Evolutionary conservation across 2,329 filamentous ascomycete species (phyloP), one percentile per base, ranked within the genome.

Genomic region (Westerdykella ornata): DNA sequence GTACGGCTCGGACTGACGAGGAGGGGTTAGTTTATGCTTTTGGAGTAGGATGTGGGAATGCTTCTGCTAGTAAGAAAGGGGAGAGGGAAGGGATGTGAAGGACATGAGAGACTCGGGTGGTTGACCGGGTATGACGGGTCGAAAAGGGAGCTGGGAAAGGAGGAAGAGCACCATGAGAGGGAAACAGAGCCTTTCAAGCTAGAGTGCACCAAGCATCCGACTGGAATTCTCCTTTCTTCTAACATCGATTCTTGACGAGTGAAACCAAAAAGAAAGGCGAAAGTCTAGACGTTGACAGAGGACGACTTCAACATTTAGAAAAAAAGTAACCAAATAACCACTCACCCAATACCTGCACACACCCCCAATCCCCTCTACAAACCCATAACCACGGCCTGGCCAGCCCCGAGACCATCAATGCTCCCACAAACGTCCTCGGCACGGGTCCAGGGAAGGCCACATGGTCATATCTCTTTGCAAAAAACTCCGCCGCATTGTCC

Each of bases 381-480:
- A 85, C 56, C 41, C 69, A 67, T 26, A 86, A 63, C 32, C 86
- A 63, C 0, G 86, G 85, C 55, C 80, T 80, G 22, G 81, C 76
- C n/a, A 88, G 44, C 4, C 80, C 82, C 5, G 89, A 82, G 29
- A 97, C 75, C 8, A 88, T 53, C 30, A 90, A 73, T 26, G 90
- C 78, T 1, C 92, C 92, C 37, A 92, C 72, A 60, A 97, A 97
- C 0, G 88, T 92, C 52, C 92, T 78, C 1, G 92, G 92, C 4
- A 98, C 92, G 16, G 86, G 85, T 3, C 92, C 92, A 1, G 90
- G 84, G 56, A 97, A 98, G 15, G 78, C 75, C 56, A 92, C 81
- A 71, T 98, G 92, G 63, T 98, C 92, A 70, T 94, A 98, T 38
- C 78, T 70, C 3, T 72, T 60, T 13, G 72, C 73, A 13, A 92